These are phyloP conservation scores for Diutina neorugosa DNA, from an alignment of 1,139 yeast genomes.

Conservation along the genomic window DNA sequence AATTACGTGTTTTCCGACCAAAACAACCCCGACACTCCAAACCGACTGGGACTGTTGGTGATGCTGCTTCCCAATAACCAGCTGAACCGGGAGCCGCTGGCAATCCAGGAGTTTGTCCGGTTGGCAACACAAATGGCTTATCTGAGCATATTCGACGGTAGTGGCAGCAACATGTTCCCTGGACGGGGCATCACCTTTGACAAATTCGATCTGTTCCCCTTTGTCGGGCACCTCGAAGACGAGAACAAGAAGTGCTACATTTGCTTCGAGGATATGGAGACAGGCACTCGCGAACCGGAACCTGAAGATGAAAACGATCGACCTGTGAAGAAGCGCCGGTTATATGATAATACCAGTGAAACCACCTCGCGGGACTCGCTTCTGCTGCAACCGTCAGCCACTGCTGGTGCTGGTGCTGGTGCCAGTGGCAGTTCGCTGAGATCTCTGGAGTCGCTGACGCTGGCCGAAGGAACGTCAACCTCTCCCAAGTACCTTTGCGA, in stretches of 20 bases:
- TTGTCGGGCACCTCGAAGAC: constrained; percentile 9
- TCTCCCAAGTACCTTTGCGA: constrained; percentile 15
- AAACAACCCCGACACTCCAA: constrained; percentile 21
- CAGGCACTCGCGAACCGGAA: constrained; percentile 5
- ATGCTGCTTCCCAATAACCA: constrained; percentile 56
- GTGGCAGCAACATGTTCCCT: constrained; percentile 14
- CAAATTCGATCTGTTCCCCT: constrained; percentile 38
- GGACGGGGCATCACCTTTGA: constrained; percentile 40
- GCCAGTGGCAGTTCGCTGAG: too few relatives aligned
- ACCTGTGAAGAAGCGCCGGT: constrained; percentile 4
- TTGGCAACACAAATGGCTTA: constrained; percentile 63
- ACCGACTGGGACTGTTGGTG: constrained; percentile 41
- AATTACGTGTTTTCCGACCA: constrained; percentile 35
- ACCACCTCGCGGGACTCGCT: background rate
- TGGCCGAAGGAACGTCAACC: background rate
- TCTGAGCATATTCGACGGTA: constrained; percentile 39
- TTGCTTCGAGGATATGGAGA: constrained; percentile 39
- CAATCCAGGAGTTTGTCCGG: constrained; percentile 44
- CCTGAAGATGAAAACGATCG: background rate
- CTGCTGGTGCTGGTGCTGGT: background rate
- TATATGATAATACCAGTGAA: background rate
- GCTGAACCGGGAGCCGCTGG: constrained; percentile 39
- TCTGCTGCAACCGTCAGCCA: background rate
- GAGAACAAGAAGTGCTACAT: constrained; percentile 41
- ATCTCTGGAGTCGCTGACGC: background rate